phyloP scores from a whole-genome alignment of 495 filamentous ascomycete genomes.

The Neurospora sp. region DNA sequence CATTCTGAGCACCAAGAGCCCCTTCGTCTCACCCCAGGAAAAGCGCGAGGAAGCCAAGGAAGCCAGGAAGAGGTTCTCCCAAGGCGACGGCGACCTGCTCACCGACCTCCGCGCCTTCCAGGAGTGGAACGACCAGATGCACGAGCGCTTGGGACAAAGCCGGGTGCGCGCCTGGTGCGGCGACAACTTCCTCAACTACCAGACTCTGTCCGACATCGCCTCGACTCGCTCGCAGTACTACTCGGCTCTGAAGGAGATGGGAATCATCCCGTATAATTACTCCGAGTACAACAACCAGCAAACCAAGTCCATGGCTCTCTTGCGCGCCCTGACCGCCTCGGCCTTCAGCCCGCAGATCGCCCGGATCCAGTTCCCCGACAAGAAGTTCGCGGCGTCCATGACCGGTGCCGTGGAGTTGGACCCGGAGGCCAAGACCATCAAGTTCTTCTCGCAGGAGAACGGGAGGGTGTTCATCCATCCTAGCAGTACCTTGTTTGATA shows the following conservation, averaged over 20 bases:
- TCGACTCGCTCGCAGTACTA: slow-evolving; percentile 80
- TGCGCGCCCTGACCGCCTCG: slow-evolving; percentile 81
- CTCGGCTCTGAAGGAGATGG: slow-evolving; percentile 73
- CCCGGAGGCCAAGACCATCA: slow-evolving; percentile 83
- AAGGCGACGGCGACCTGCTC: slow-evolving; percentile 74
- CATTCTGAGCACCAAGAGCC: slow-evolving; percentile 73
- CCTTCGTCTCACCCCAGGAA: slow-evolving; percentile 72
- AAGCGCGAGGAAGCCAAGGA: slow-evolving; percentile 74
- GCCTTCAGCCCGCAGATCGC: slow-evolving; percentile 88
- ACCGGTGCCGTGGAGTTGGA: slow-evolving; percentile 85
- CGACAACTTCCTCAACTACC: slow-evolving; percentile 76
- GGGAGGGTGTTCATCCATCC: slow-evolving; percentile 91
- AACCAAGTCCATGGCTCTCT: slow-evolving; percentile 40
- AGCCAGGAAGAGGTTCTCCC: slow-evolving; percentile 62
- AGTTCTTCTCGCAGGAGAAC: slow-evolving; percentile 79
- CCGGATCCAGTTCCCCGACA: slow-evolving; percentile 84
- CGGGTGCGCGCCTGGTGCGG: slow-evolving; percentile 69
- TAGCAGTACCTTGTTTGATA: slow-evolving; percentile 71
- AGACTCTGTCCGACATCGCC: slow-evolving; percentile 77
- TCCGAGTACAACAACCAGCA: slow-evolving; percentile 27
- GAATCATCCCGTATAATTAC: slow-evolving; percentile 48
- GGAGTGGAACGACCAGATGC: slow-evolving; percentile 59
- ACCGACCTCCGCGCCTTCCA: slow-evolving; percentile 78
- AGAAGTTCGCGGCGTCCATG: slow-evolving; percentile 79
- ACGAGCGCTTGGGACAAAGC: slow-evolving; percentile 42